Conservation (phyloP, 305 asterid species). For the Withania somnifera region DNA sequence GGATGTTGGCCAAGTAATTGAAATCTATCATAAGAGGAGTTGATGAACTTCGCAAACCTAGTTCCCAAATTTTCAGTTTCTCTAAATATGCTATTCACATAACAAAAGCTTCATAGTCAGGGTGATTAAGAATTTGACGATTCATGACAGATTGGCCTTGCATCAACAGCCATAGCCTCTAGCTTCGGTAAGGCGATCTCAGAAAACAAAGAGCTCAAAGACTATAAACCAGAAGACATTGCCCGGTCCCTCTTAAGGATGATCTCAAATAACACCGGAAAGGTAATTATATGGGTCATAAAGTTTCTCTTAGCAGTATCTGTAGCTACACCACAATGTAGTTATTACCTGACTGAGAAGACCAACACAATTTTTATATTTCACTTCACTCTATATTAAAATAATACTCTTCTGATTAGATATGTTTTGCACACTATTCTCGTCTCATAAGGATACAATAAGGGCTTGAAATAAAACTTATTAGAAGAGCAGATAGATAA, state of each 20-base stretch:
- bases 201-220: slow-evolving; percentile 61
- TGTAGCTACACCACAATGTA: background rate
- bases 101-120: background rate
- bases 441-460: background rate
- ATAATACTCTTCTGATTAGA: background rate
- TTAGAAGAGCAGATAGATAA: background rate
- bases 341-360: background rate
- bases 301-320: background rate
- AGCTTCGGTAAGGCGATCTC: slow-evolving; percentile 81
- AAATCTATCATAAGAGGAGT: background rate
- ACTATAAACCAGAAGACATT: slow-evolving; percentile 71
- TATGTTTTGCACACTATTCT: background rate
- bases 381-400: background rate
- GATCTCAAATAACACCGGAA: slow-evolving; percentile 89
- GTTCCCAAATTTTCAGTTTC: background rate
- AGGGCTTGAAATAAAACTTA: background rate
- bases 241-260: slow-evolving; percentile 85
- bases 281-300: slow-evolving; percentile 29
- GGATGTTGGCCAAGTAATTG: background rate
- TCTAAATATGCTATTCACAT: background rate
- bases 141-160: slow-evolving; percentile 62
- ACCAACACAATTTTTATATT: background rate
- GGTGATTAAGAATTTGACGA: background rate
- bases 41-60: background rate
- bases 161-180: slow-evolving; percentile 80